phyloP scores from a whole-genome alignment of 495 filamentous ascomycete genomes.

The Cercophora sp. region DNA sequence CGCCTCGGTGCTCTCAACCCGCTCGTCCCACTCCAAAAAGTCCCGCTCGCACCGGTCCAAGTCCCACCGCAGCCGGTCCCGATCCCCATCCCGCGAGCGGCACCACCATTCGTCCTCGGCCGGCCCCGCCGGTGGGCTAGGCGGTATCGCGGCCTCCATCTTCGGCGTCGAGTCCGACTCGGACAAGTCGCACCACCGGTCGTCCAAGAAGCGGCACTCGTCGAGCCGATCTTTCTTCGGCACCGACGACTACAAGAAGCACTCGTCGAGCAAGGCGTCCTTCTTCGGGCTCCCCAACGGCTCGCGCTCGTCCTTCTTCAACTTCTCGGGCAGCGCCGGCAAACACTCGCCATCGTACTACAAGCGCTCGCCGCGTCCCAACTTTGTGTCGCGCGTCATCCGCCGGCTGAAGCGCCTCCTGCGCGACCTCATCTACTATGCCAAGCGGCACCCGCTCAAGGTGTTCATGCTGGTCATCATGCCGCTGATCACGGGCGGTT shows the following conservation, averaged over 20 bases:
- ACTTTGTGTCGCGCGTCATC: constrained; percentile 67
- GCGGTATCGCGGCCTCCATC: constrained; percentile 27
- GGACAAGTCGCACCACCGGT: not conserved
- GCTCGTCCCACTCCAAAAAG: constrained; percentile 31
- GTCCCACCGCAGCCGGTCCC: constrained; percentile 30
- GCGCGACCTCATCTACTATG: constrained; percentile 70
- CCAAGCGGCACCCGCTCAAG: constrained; percentile 73
- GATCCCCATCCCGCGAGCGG: constrained; percentile 19
- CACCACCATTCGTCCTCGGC: constrained; percentile 18
- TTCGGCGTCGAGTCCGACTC: constrained; percentile 27
- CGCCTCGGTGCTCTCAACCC: constrained; percentile 36
- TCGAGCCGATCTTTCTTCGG: constrained; percentile 6
- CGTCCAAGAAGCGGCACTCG: constrained; percentile 15
- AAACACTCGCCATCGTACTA: constrained; percentile 56
- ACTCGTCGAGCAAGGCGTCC: constrained; percentile 12
- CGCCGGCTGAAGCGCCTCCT: constrained; percentile 67
- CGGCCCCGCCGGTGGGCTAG: constrained; percentile 18
- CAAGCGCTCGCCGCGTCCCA: constrained; percentile 68
- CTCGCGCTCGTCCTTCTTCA: not conserved
- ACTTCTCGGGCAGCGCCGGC: not conserved
- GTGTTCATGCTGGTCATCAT: constrained; percentile 80
- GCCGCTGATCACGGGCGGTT: constrained; percentile 78
- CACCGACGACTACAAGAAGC: constrained; percentile 16
- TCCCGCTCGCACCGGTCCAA: constrained; percentile 17
- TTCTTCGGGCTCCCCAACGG: constrained; percentile 10